These are phyloP conservation scores for Aspergillus ustus DNA, from an alignment of 2,329 filamentous ascomycete genomes.

Conservation along the genomic window DNA sequence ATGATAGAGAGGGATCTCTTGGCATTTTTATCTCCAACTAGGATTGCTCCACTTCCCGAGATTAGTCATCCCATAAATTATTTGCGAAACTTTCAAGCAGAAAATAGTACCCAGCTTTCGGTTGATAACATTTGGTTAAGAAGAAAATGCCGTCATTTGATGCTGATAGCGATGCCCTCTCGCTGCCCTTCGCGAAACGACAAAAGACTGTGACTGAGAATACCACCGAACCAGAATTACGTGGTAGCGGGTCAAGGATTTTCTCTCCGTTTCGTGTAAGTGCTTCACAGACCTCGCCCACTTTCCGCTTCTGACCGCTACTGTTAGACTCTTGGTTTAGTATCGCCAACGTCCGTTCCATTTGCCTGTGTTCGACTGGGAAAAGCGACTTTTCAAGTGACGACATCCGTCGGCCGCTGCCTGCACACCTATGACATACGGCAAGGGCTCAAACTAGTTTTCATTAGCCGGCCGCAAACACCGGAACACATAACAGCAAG, in stretches of 20 bases:
- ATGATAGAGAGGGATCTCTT: too few species aligned
- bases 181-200: constrained; percentile 73
- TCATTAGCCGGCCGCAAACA: constrained; percentile 89
- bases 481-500: constrained; percentile 85
- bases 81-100: neutral
- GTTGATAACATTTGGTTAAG: neutral
- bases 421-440: constrained; percentile 96
- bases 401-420: constrained; percentile 86
- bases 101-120: neutral
- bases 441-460: constrained; percentile 87
- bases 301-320: neutral
- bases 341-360: constrained; percentile 87
- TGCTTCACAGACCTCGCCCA: neutral
- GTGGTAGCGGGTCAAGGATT: constrained; percentile 69
- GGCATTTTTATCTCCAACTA: too few species aligned
- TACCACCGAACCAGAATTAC: constrained; percentile 48
- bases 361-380: constrained; percentile 89
- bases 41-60: neutral
- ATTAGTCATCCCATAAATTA: neutral
- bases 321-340: constrained; percentile 81
- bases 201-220: constrained; percentile 62
- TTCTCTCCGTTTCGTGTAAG: constrained; percentile 90
- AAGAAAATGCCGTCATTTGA: constrained; percentile 51
- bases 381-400: constrained; percentile 96
- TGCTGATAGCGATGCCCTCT: constrained; percentile 55